Evolutionary conservation across 208 protist species (phyloP).

Genomic region (Trypanosoma cruzi): DNA sequence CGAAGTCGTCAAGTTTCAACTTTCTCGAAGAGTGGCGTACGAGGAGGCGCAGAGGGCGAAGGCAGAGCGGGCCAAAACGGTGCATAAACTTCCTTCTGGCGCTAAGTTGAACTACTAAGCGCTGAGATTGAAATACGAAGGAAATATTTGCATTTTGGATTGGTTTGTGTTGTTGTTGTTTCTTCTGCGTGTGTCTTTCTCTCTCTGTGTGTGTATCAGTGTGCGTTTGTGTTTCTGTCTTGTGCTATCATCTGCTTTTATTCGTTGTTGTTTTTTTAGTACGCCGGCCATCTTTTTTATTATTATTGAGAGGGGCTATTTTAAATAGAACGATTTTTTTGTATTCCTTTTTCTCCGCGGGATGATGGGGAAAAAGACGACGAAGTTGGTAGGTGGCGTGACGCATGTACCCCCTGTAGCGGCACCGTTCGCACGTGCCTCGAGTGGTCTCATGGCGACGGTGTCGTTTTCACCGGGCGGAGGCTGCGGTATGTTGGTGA

Average conservation of each 20-base stretch:
- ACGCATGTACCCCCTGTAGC: neutral
- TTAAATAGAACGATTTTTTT: neutral
- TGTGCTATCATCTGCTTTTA: neutral
- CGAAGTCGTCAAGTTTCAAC: slow-evolving; percentile 67
- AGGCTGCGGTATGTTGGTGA: slow-evolving; percentile 2
- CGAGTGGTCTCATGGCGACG: slow-evolving; percentile 15
- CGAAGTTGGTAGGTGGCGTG: slow-evolving; percentile 11
- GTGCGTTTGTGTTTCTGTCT: too few species aligned
- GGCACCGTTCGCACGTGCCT: slow-evolving; percentile 2
- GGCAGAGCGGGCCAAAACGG: slow-evolving; percentile 49
- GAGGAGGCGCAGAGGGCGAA: slow-evolving; percentile 59
- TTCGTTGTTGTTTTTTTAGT: neutral
- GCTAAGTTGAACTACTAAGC: slow-evolving; percentile 33
- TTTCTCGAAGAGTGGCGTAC: slow-evolving; percentile 74
- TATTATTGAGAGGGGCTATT: too few species aligned
- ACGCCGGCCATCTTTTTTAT: neutral
- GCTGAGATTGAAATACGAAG: neutral
- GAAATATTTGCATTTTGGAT: too few species aligned
- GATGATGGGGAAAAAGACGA: neutral
- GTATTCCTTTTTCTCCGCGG: slow-evolving; percentile 2
- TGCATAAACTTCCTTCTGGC: slow-evolving; percentile 40
- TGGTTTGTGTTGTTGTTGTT: neutral
- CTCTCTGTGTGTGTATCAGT: neutral
- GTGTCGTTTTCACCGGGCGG: neutral
- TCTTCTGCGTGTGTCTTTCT: neutral